These are phyloP conservation scores for Apiospora arundinis DNA, from an alignment of 2,329 filamentous ascomycete species.

Conservation along the genomic window DNA sequence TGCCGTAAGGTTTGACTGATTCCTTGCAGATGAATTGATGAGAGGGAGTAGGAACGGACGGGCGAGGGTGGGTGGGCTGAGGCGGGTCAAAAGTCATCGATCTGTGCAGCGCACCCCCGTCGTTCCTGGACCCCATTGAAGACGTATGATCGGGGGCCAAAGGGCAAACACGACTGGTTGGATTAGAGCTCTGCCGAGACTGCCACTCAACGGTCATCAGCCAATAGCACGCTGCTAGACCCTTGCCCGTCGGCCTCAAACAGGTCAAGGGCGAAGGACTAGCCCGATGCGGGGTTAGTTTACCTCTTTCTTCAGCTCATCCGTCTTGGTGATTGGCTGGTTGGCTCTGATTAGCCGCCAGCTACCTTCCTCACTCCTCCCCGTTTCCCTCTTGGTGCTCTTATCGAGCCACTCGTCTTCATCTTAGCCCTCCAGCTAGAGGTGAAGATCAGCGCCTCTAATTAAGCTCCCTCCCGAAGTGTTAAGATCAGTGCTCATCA, in stretches of 20 bases:
- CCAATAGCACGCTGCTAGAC: neutral
- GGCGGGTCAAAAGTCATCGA: slow-evolving; percentile 13
- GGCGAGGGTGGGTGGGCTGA: neutral
- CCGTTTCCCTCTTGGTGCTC: neutral
- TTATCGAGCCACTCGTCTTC: slow-evolving; percentile 7
- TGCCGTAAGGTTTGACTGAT: neutral
- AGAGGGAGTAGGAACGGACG: neutral
- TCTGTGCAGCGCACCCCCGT: slow-evolving; percentile 4
- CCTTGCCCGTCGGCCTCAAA: neutral
- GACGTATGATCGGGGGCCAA: neutral
- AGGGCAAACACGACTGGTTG: too few relatives aligned
- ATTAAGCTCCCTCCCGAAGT: too few relatives aligned
- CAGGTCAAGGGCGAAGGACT: neutral
- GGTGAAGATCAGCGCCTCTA: neutral
- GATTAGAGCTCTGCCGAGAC: too few relatives aligned
- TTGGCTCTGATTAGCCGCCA: slow-evolving; percentile 9
- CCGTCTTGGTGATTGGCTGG: neutral
- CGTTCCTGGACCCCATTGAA: neutral
- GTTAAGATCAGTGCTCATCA: too few relatives aligned
- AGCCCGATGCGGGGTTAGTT: neutral
- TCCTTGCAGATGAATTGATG: slow-evolving; percentile 14
- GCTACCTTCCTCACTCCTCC: neutral
- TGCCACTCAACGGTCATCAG: neutral
- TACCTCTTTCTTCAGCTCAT: neutral
- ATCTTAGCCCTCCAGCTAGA: neutral